These are phyloP conservation scores for Tricharina praecox DNA, from an alignment of 495 filamentous ascomycete species.

Conservation along the genomic window DNA sequence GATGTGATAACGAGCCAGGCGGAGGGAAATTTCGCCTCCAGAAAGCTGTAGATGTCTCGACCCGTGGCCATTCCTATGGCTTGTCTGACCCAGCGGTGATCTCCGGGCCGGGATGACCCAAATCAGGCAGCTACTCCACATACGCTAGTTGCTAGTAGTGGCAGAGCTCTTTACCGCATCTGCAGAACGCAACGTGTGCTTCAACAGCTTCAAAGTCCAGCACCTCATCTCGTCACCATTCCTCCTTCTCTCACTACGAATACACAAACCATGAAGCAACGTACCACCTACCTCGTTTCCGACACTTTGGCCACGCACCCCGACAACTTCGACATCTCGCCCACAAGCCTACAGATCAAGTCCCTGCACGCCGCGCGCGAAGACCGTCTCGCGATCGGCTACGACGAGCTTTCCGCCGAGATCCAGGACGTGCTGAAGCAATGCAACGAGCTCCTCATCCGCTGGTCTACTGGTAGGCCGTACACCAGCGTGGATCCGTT, in stretches of 20 bases:
- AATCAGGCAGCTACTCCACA: no score
- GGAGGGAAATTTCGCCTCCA: no score
- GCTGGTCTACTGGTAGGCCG: conserved; percentile 47
- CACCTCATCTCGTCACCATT: no score
- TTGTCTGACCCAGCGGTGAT: no score
- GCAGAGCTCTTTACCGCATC: no score
- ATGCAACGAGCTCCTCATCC: conserved; percentile 58
- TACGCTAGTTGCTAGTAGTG: no score
- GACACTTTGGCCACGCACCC: conserved; percentile 44
- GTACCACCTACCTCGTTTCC: conserved; percentile 63
- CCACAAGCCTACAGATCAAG: conserved; percentile 35
- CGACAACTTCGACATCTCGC: conserved; percentile 37
- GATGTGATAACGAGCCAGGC: no score
- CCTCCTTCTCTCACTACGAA: neutral
- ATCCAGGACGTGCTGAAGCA: conserved; percentile 45
- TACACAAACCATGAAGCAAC: conserved; percentile 51
- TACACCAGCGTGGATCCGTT: conserved; percentile 52
- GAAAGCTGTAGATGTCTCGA: no score
- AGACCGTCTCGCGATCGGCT: conserved; percentile 55
- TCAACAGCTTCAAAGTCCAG: no score
- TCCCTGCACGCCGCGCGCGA: conserved; percentile 50
- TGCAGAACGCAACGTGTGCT: no score
- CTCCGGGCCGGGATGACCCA: no score
- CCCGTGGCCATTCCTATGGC: no score
- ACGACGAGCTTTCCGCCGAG: conserved; percentile 57